phyloP scores from a whole-genome alignment of 371 early-diverging fungal genomes.

The Rhizomucor miehei region DNA sequence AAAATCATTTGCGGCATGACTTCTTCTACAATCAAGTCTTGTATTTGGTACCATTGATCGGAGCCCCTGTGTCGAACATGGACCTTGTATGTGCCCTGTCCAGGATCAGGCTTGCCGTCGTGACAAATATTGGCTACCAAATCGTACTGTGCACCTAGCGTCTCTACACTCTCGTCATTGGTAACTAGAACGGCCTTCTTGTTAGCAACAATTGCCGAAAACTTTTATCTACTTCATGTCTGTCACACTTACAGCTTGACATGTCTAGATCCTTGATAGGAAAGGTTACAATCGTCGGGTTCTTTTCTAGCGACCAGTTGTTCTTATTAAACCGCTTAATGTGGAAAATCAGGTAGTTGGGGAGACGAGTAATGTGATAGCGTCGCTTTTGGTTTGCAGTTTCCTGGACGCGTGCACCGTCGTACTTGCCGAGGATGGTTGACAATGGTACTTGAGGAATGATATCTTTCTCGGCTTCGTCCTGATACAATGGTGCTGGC shows the following conservation, averaged over 20 bases:
- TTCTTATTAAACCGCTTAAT: constrained; percentile 92
- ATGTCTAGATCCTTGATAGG: constrained; percentile 86
- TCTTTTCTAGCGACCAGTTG: constrained; percentile 87
- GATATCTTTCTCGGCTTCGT: constrained; percentile 83
- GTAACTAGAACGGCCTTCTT: constrained; percentile 36
- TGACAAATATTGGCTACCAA: constrained; percentile 92
- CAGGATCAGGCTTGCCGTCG: constrained; percentile 76
- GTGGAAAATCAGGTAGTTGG: constrained; percentile 87
- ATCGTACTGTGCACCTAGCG: constrained; percentile 68
- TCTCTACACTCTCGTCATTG: constrained; percentile 44
- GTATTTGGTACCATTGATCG: constrained; percentile 94
- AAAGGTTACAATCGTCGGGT: constrained; percentile 97
- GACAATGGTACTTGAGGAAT: constrained; percentile 90
- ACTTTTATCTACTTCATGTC: neutral
- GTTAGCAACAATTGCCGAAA: neutral
- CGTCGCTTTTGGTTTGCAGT: constrained; percentile 60
- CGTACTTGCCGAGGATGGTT: constrained; percentile 80
- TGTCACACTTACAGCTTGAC: constrained; percentile 56
- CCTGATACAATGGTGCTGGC: constrained; percentile 89
- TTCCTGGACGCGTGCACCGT: constrained; percentile 75
- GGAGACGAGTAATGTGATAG: constrained; percentile 75
- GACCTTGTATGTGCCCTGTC: constrained; percentile 74
- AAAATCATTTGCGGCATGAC: constrained; percentile 94
- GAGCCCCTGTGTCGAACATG: constrained; percentile 78
- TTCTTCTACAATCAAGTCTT: constrained; percentile 91